These are phyloP conservation scores for Solanum dulcamara DNA, from an alignment of 257 asterid species.

Conservation along the genomic window DNA sequence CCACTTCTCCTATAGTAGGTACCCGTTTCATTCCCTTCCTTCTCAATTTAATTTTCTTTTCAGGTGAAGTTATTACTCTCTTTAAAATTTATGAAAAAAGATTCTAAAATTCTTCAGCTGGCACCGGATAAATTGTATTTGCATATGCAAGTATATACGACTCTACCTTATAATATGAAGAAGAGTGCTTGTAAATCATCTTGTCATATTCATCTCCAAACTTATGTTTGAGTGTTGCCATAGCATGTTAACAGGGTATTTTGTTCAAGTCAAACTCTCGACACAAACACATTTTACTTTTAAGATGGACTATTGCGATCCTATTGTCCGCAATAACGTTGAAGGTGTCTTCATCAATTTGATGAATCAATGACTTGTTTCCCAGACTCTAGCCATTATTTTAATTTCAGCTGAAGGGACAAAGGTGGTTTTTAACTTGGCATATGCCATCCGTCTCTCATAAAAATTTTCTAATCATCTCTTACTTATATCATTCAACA, in stretches of 20 bases:
- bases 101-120: background rate
- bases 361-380: background rate
- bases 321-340: background rate
- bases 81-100: background rate
- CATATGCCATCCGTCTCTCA: background rate
- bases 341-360: background rate
- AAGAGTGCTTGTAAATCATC: background rate
- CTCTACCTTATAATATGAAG: background rate
- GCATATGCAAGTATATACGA: background rate
- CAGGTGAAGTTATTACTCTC: background rate
- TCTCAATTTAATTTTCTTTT: background rate
- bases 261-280: background rate
- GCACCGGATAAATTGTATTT: background rate
- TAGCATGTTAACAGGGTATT: background rate
- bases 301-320: background rate
- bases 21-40: background rate
- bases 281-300: background rate
- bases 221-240: background rate
- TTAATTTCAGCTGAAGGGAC: background rate
- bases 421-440: background rate
- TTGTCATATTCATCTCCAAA: background rate
- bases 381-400: background rate
- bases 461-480: background rate
- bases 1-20: background rate
- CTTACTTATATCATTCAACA: background rate